Base-by-base conservation (phyloP, 441 rosid species). In the Pelargonium citronellum region DNA sequence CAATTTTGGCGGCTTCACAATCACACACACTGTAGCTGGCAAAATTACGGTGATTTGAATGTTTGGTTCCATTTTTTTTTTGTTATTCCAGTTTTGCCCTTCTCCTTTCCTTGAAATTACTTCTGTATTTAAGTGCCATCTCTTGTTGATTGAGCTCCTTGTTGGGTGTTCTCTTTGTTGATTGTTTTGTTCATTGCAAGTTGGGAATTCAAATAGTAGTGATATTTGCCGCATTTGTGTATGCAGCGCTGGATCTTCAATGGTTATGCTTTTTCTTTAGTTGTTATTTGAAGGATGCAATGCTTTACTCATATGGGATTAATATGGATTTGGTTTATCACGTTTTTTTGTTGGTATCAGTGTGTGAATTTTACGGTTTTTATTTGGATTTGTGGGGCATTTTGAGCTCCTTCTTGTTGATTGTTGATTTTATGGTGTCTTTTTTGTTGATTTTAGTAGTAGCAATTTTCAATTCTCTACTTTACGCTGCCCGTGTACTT, bases 11-110 rank as follows among this genome's bases (percentile, higher is more conserved):
- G 63, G 27, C 63, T 17, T 57, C 63, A 19, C 63, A 1, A 57
- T 57, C 27, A 17, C 63, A 17, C 27, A 2, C 17, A 55, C 8
- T 6, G 62, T 19, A 55, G 63, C 63, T 57, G 27, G 27, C 24
- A 57, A 19, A 22, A 39, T 57, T 27, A 17, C 11, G 63, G 63
- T 57, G 63, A 57, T 57, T 57, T 57, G 27, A 57, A 57, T 39
- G 8, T 8, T 57, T 57, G 2, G 27, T 57, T 22, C 63, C 11
- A 17, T 57, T 7, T 19, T 22, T 53, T 53, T 49, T 57, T 20
- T 57, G 17, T 7, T 55, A 57, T 17, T 17, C 62, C 62, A 9
- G 11, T 17, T 57, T 6, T 57, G 62, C 62, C 24, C 24, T 16
- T 22, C 4, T 17, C 24, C 7, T 15, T 57, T 1, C 61, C 15